These are phyloP conservation scores for Hygrophoropsis aurantiaca DNA, from an alignment of 768 basidiomycete genomes.

Conservation along the genomic window DNA sequence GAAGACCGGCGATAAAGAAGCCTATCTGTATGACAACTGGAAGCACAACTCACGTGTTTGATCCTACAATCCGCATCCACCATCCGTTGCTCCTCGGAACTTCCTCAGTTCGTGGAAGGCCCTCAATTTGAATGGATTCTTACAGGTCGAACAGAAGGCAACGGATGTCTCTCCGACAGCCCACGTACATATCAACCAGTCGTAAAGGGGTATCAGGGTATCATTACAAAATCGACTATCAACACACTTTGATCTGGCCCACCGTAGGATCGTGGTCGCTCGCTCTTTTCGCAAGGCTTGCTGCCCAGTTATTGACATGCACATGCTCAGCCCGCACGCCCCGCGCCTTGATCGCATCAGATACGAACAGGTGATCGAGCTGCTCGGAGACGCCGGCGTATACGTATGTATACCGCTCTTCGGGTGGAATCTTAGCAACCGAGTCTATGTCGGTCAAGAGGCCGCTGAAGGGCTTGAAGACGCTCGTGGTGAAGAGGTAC, in stretches of 20 bases:
- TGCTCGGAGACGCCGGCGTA: slow-evolving; percentile 60
- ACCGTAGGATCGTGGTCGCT: slow-evolving; percentile 67
- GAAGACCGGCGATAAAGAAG: too few species aligned
- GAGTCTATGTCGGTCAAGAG: slow-evolving; percentile 52
- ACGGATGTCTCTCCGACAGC: too few species aligned
- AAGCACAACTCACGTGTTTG: too few species aligned
- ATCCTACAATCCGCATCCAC: too few species aligned
- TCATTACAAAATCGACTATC: not conserved
- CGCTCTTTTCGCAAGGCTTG: slow-evolving; percentile 37
- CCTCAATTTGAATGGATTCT: too few species aligned
- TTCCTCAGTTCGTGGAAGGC: too few species aligned
- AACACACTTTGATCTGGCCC: slow-evolving; percentile 48
- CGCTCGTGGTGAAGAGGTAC: slow-evolving; percentile 51
- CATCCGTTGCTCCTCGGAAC: too few species aligned
- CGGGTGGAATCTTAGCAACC: slow-evolving; percentile 43
- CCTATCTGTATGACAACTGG: too few species aligned
- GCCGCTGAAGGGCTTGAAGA: slow-evolving; percentile 42
- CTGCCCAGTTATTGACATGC: slow-evolving; percentile 61
- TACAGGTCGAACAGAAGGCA: too few species aligned
- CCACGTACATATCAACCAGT: too few species aligned
- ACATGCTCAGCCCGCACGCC: slow-evolving; percentile 53
- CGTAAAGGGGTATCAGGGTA: too few species aligned
- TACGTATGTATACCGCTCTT: slow-evolving; percentile 61
- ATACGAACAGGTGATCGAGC: slow-evolving; percentile 60
- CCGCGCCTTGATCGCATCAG: slow-evolving; percentile 40